phyloP scores from a whole-genome alignment of 257 asterid genomes.

The Mentha longifolia region DNA sequence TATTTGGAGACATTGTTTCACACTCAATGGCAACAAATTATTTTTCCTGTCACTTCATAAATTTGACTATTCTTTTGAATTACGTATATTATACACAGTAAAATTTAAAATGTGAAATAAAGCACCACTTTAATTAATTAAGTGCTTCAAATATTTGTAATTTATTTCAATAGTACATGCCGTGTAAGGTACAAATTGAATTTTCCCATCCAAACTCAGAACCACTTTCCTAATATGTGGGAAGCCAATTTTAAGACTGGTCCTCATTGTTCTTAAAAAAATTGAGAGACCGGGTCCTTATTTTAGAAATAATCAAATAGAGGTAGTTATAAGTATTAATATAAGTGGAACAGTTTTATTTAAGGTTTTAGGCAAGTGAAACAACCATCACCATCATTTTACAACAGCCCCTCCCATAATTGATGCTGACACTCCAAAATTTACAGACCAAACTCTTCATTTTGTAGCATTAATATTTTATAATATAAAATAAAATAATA shows the following conservation, averaged over 20 bases:
- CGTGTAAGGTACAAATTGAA: neutral
- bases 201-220: neutral
- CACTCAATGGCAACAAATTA: too few relatives aligned
- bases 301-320: neutral
- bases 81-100: too few relatives aligned
- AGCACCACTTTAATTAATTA: neutral
- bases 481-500: too few relatives aligned
- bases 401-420: slow-evolving; percentile 28
- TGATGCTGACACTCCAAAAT: slow-evolving; percentile 50
- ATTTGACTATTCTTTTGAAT: too few relatives aligned
- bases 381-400: slow-evolving; percentile 39
- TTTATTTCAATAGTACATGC: neutral
- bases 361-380: slow-evolving; percentile 29
- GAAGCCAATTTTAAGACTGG: neutral
- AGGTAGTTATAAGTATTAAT: slow-evolving; percentile 2
- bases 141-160: neutral
- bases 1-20: too few relatives aligned
- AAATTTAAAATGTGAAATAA: too few relatives aligned
- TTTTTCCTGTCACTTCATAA: too few relatives aligned
- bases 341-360: slow-evolving; percentile 35
- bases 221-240: slow-evolving; percentile 27
- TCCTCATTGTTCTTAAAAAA: too few relatives aligned
- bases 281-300: neutral
- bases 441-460: slow-evolving; percentile 38
- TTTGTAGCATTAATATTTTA: slow-evolving; percentile 1